phyloP scores from a whole-genome alignment of 441 rosid genomes.

The Corymbia calophylla region DNA sequence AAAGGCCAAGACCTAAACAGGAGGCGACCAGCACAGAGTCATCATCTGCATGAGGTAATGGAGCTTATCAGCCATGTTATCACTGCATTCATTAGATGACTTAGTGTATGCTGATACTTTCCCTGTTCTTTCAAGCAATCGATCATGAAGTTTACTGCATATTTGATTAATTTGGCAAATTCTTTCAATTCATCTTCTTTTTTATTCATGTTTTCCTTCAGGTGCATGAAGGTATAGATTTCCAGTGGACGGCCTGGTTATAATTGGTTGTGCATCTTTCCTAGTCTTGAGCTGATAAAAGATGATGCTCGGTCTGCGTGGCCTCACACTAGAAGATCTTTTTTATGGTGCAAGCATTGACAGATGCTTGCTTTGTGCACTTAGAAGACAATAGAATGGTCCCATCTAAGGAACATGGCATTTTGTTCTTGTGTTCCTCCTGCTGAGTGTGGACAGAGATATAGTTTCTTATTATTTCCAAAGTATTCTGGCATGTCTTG shows the following conservation, averaged over 20 bases:
- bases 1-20: conserved; percentile 52
- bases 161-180: neutral
- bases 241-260: neutral
- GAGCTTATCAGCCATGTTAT: neutral
- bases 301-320: neutral
- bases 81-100: neutral
- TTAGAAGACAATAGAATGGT: neutral
- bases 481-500: neutral
- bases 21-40: conserved; percentile 46
- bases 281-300: neutral
- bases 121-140: neutral
- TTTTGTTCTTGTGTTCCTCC: neutral
- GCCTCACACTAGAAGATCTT: neutral
- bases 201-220: neutral
- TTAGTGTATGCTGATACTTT: neutral
- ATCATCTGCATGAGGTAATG: conserved; percentile 22
- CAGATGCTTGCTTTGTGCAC: neutral
- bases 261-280: neutral
- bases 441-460: neutral
- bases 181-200: neutral
- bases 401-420: neutral
- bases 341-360: neutral
- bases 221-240: neutral
- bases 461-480: neutral
- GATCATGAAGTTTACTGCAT: neutral